Evolutionary conservation across 768 basidiomycete species (phyloP), one percentile per base, ranked within the genome.

Genomic region (Mycena galericulata): DNA sequence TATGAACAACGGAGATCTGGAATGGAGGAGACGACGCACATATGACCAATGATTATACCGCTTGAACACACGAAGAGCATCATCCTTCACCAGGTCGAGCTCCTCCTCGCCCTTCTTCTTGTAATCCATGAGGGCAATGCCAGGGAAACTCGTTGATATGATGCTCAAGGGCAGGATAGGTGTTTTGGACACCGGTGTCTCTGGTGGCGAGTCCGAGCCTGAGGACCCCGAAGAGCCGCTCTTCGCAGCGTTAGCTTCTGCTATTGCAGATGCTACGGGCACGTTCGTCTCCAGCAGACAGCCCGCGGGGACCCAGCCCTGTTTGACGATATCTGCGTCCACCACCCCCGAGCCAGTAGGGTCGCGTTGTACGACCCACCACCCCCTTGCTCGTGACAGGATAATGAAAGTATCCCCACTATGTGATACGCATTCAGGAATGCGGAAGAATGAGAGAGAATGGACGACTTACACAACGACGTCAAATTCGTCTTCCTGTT

Each of bases 291-390:
- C 97, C 40, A 99, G 87, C 17, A 99, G 84, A 77, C 97, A 99
- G 36, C 97, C 97, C 6, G 97, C 97, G 43, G 97, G 97, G 3
- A 99, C 97, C 97, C 97, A 99, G 61, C 96, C 96, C 75, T 96
- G 95, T 77, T 93, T 93, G 46, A 86, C 83, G 29, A 90, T 85
- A 69, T 96, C 94, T 18, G 90, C 84, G 74, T 91, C 92, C 30
- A 95, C 90, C 24, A 90, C 79, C 12, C 96, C 95, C 4, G 90
- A 87, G 6, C 96, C 96, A 38, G 89, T 90, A 32, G 93, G 93
- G 79, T 99, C 98, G 36, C 94, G 90, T 76, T 99, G 97, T 5
- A 99, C 98, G 36, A 98, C 94, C 96, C 97, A 99, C 98, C 98
- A 99, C 1, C 98, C 97, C 62, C 97, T 91, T n/a, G 96, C 92